These are phyloP conservation scores for Boletus rex-veris DNA, from an alignment of 768 basidiomycete genomes.

Conservation along the genomic window DNA sequence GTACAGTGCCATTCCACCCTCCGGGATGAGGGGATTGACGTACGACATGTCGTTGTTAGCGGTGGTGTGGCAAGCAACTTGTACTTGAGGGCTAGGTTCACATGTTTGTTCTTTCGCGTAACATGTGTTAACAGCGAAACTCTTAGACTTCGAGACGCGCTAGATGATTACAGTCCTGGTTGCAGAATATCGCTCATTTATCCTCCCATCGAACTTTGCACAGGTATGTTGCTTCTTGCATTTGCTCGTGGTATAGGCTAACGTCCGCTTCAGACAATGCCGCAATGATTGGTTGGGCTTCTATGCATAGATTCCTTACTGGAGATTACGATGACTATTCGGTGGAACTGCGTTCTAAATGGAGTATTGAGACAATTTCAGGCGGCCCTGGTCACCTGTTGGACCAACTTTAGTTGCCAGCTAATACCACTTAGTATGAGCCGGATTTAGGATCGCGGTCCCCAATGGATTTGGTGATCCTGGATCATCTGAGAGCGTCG, in stretches of 20 bases:
- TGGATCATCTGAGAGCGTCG: background rate
- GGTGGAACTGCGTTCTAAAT: conserved; percentile 62
- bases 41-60: conserved; percentile 71
- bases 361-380: conserved; percentile 61
- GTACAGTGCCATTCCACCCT: conserved; percentile 32
- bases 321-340: conserved; percentile 60
- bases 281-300: conserved; percentile 94
- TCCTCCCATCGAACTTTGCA: conserved; percentile 79
- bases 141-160: conserved; percentile 32
- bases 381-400: background rate
- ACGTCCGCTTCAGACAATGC: conserved; percentile 70
- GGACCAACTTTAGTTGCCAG: background rate
- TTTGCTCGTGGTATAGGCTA: background rate
- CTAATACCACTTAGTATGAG: background rate
- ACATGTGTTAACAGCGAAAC: background rate
- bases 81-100: conserved; percentile 63
- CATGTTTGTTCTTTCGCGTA: background rate
- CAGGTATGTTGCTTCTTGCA: conserved; percentile 46
- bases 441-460: too few species aligned
- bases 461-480: background rate
- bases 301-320: conserved; percentile 72
- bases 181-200: conserved; percentile 51
- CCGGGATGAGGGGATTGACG: conserved; percentile 43
- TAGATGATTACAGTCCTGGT: conserved; percentile 28
- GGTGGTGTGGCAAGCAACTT: conserved; percentile 92